Base-by-base conservation (phyloP, 2,329 filamentous ascomycete species). In the Ophiocordyceps camponoti-saundersi region DNA sequence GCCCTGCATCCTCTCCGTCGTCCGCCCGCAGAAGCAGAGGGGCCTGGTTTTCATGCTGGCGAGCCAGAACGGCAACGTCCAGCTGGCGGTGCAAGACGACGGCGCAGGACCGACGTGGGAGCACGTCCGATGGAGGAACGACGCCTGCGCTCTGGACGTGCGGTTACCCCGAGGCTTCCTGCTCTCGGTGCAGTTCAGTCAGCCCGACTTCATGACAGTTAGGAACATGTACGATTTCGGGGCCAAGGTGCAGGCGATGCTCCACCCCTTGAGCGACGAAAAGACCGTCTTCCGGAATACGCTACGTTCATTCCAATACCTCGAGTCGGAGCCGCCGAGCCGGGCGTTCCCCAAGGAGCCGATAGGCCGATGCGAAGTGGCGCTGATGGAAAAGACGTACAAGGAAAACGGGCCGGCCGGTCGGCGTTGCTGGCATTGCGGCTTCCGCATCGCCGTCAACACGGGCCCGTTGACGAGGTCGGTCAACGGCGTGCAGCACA, bases 211-310 rank as follows among this genome's bases (percentile, higher is more conserved):
- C 65, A 77, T 80, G 50, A 79, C 76, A 51, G 64, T 94, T 12
- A 89, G 82, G 77, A 83, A 79, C 54, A 86, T 93, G 62, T 86
- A 88, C 53, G 86, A 94, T 49, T 90, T 93, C 59, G 85, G 83
- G 23, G 75, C 74, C 52, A 86, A 84, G 55, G 77, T 90, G 2
- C 82, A 88, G 56, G 71, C 73, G 23, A 84, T 78, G 46, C 69
- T 94, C 41, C 77, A 78, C 34, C 77, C 80, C 7, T 74, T 78
- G 40, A 69, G 71, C 29, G 82, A 85, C 46, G 89, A 95, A 63
- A 69, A 69, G 2, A 63, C 82, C 48, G 70, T 83, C 2, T 87
- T 85, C 58, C 77, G 81, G 55, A 73, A 77, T 8, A 79, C 75
- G 1, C 66, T 95, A 10, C 77, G 77, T 42, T 75, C 80, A 23